phyloP scores from a whole-genome alignment of 1,284 basidiomycete species.

The Agroathelia rolfsii region DNA sequence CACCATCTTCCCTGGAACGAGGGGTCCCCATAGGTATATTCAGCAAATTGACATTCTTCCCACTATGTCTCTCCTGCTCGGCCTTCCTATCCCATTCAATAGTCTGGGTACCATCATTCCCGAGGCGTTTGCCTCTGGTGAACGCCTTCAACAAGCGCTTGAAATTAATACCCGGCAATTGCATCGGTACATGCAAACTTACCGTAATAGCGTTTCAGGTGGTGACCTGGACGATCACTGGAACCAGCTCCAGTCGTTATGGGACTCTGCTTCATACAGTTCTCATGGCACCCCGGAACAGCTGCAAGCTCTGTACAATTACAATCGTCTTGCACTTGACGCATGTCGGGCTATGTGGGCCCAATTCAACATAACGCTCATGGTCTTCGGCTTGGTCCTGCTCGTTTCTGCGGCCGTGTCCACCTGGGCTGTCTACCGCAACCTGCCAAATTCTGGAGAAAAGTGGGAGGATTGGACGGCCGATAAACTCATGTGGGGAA shows the following conservation, averaged over 20 bases:
- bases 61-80: conserved; percentile 83
- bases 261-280: conserved; percentile 25
- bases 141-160: conserved; percentile 43
- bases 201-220: conserved; percentile 61
- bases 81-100: conserved; percentile 91
- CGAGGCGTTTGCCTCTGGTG: conserved; percentile 59
- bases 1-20: conserved; percentile 54
- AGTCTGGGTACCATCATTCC: conserved; percentile 89
- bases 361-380: conserved; percentile 78
- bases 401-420: conserved; percentile 38
- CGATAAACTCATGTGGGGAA: conserved; percentile 19
- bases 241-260: conserved; percentile 36
- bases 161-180: conserved; percentile 74
- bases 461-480: conserved; percentile 34
- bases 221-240: conserved; percentile 63
- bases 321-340: conserved; percentile 55
- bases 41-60: conserved; percentile 96
- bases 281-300: conserved; percentile 19
- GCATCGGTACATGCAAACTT: conserved; percentile 66
- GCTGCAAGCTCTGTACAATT: conserved; percentile 36
- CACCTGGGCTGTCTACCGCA: conserved; percentile 37
- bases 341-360: conserved; percentile 88
- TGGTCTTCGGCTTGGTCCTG: conserved; percentile 55
- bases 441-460: conserved; percentile 25
- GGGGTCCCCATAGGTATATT: conserved; percentile 51